These are phyloP conservation scores for Straminergon stramineum DNA, from an alignment of 225 moss, liverwort and hornwort genomes.

Conservation along the genomic window DNA sequence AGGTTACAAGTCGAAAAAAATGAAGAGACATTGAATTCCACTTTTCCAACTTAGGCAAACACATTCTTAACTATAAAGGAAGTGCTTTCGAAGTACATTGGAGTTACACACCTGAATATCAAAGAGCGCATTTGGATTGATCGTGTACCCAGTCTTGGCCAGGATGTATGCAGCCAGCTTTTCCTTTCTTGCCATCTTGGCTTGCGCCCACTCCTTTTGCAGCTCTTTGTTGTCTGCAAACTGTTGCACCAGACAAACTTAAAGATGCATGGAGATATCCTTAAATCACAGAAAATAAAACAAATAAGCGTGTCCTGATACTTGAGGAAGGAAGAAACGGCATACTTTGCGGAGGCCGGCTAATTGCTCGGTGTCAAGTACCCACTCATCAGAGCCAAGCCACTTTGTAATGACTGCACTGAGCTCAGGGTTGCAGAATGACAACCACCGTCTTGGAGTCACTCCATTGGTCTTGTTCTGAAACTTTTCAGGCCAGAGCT, in stretches of 20 bases:
- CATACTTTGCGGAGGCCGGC: conserved; percentile 60
- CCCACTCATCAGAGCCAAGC: conserved; percentile 86
- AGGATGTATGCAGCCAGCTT: conserved; percentile 74
- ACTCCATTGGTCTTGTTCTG: conserved; percentile 99
- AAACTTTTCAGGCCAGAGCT: conserved; percentile 96
- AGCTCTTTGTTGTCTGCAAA: conserved; percentile 65
- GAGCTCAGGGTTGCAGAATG: conserved; percentile 87
- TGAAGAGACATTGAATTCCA: not conserved
- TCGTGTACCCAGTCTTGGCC: conserved; percentile 73
- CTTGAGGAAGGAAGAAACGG: not conserved
- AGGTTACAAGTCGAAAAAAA: not conserved
- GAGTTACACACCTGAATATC: conserved; percentile 74
- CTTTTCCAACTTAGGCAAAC: not conserved
- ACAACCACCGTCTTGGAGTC: conserved; percentile 92
- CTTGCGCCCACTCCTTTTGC: conserved; percentile 74
- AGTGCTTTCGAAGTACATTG: not conserved
- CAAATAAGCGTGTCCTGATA: not conserved
- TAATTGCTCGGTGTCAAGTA: conserved; percentile 65
- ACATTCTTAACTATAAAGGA: not conserved
- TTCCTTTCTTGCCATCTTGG: conserved; percentile 67
- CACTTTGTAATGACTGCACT: conserved; percentile 89
- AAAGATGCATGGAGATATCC: not conserved
- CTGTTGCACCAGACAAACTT: conserved; percentile 19
- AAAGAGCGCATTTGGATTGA: conserved; percentile 70
- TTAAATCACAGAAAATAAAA: not conserved